These are phyloP conservation scores for Limnomonas spitsbergensis DNA, from an alignment of 139 green algal genomes.

Conservation along the genomic window DNA sequence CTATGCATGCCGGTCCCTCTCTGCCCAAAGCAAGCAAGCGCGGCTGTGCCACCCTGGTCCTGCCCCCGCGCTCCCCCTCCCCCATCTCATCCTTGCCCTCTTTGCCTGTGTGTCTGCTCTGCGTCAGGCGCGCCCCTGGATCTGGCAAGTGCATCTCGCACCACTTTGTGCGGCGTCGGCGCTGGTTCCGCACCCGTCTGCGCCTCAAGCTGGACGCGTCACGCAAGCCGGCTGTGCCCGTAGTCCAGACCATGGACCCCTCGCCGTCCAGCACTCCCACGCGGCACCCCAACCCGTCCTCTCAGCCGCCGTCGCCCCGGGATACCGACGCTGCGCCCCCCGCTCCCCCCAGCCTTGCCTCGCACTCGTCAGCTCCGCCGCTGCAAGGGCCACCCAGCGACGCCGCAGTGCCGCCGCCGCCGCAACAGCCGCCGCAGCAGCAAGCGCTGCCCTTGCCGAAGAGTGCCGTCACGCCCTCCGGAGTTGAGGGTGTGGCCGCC, in stretches of 20 bases:
- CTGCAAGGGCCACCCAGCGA: too few relatives aligned
- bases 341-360: not conserved
- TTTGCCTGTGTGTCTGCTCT: too few relatives aligned
- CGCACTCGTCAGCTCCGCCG: too few relatives aligned
- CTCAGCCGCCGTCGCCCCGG: not conserved
- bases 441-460: too few relatives aligned
- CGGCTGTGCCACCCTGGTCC: too few relatives aligned
- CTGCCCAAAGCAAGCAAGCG: too few relatives aligned
- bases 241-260: not conserved
- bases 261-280: not conserved
- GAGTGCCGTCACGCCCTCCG: too few relatives aligned
- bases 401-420: too few relatives aligned
- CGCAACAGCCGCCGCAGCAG: too few relatives aligned
- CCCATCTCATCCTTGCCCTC: too few relatives aligned
- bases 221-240: not conserved
- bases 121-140: not conserved
- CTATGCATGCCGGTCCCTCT: not conserved
- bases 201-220: not conserved
- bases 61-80: too few relatives aligned
- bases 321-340: not conserved
- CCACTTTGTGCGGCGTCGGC: conserved; percentile 39
- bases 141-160: conserved; percentile 37
- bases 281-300: not conserved
- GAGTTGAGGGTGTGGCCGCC: too few relatives aligned
- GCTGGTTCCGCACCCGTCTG: conserved; percentile 16